Conservation (phyloP, 23 red algal species). For the Gracilariopsis chorda region DNA sequence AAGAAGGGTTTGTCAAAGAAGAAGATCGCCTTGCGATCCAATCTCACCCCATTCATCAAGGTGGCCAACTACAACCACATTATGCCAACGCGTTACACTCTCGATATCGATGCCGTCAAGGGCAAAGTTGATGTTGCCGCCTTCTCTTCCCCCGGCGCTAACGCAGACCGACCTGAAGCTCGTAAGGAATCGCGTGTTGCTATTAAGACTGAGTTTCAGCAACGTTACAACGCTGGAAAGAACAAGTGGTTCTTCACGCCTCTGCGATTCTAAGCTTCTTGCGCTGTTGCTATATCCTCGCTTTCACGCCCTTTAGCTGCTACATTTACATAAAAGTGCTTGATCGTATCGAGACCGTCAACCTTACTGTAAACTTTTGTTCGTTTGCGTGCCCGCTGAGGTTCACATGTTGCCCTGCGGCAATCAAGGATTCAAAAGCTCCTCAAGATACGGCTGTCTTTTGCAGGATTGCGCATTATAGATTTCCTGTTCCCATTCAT, state of each 20-base stretch:
- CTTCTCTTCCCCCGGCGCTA: conserved; percentile 45
- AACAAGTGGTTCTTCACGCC: conserved; percentile 96
- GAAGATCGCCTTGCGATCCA: conserved; percentile 73
- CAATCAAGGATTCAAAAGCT: too few species aligned
- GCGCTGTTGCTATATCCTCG: background rate
- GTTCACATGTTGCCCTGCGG: too few species aligned
- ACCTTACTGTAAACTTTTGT: background rate
- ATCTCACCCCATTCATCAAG: conserved; percentile 86
- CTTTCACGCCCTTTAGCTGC: background rate
- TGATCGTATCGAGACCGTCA: background rate
- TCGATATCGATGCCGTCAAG: conserved; percentile 86
- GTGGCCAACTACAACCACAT: conserved; percentile 97
- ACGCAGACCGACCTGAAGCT: conserved; percentile 55
- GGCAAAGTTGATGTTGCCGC: conserved; percentile 60
- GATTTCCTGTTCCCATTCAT: too few species aligned
- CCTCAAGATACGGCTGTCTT: too few species aligned
- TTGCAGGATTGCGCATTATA: too few species aligned
- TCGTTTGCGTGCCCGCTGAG: background rate
- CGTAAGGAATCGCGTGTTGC: conserved; percentile 45
- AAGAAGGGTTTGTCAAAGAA: conserved; percentile 87
- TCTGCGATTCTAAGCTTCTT: conserved; percentile 73
- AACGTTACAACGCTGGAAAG: conserved; percentile 87
- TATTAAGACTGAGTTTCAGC: conserved; percentile 77
- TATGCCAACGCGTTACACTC: conserved; percentile 93
- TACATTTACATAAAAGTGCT: too few species aligned